phyloP scores from a whole-genome alignment of 495 filamentous ascomycete species.

The Talaromyces stipitatus region DNA sequence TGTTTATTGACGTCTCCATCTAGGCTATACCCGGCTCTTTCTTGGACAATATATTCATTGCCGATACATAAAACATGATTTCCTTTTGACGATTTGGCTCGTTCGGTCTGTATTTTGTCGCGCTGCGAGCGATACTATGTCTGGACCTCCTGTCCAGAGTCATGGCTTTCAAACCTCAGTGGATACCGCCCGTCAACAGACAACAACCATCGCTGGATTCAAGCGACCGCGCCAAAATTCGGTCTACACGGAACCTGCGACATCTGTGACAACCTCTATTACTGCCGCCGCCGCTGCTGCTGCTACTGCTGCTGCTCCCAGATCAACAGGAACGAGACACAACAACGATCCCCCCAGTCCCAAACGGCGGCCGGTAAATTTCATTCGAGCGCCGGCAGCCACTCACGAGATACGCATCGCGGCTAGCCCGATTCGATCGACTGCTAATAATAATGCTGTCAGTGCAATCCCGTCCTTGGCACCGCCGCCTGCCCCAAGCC shows the following conservation, averaged over 20 bases:
- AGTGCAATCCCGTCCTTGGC: background rate
- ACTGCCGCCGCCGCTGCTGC: background rate
- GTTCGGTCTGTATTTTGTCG: background rate
- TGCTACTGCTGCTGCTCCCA: too few species aligned
- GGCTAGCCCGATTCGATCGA: conserved; percentile 2
- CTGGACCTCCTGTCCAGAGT: conserved; percentile 24
- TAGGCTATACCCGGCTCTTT: background rate
- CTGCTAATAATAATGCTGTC: background rate
- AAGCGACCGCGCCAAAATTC: conserved; percentile 24
- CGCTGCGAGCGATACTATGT: conserved; percentile 12
- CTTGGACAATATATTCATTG: background rate
- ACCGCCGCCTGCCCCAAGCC: background rate
- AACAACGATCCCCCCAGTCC: conserved; percentile 1
- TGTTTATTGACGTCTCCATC: background rate
- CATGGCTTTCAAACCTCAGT: conserved; percentile 40
- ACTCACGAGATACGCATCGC: conserved; percentile 12
- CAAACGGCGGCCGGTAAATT: conserved; percentile 14
- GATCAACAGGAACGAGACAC: background rate
- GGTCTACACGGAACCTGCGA: background rate
- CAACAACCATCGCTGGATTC: conserved; percentile 29
- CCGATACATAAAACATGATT: background rate
- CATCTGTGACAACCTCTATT: background rate
- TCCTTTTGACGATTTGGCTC: background rate
- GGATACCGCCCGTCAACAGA: conserved; percentile 34
- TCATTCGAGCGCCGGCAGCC: conserved; percentile 17